A percentile compares a stretch with the other conserved stretches of the same genome.
These are phyloP conservation scores for Zarea fungicola DNA, from an alignment of 2,329 filamentous ascomycete species.

Conservation along the genomic window DNA sequence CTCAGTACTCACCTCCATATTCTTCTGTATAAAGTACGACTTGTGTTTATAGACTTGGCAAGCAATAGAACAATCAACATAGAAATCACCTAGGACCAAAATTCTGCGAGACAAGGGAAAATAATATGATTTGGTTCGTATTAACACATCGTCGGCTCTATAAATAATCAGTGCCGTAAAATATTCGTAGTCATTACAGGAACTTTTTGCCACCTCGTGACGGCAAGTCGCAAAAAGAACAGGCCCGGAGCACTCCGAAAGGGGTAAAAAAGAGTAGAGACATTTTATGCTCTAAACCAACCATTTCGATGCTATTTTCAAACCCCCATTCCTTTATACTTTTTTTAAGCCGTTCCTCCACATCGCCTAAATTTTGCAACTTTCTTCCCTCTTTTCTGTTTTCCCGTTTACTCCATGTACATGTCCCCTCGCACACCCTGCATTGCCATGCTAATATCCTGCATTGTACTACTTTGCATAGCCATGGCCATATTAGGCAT, in stretches of 20 bases:
- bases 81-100: neutral
- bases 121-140: slow-evolving; percentile 59
- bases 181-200: slow-evolving; percentile 27
- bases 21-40: slow-evolving; percentile 9
- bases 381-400: neutral
- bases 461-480: slow-evolving; percentile 35
- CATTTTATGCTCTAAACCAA: slow-evolving; percentile 1
- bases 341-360: slow-evolving; percentile 3
- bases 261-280: neutral
- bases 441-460: slow-evolving; percentile 42
- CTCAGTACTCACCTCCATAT: slow-evolving; percentile 12
- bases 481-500: slow-evolving; percentile 43
- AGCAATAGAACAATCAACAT: neutral
- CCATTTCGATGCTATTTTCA: neutral
- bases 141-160: slow-evolving; percentile 27
- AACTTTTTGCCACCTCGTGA: neutral
- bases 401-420: slow-evolving; percentile 42
- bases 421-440: slow-evolving; percentile 44
- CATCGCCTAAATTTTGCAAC: neutral
- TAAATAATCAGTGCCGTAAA: slow-evolving; percentile 20
- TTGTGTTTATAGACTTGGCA: neutral
- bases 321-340: neutral
- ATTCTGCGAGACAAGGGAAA: neutral
- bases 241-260: neutral
- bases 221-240: neutral